A percentile compares a stretch with the other conserved stretches of the same genome.
These are phyloP conservation scores for Boletus hoseneyae DNA, from an alignment of 1,284 basidiomycete genomes.

Conservation along the genomic window DNA sequence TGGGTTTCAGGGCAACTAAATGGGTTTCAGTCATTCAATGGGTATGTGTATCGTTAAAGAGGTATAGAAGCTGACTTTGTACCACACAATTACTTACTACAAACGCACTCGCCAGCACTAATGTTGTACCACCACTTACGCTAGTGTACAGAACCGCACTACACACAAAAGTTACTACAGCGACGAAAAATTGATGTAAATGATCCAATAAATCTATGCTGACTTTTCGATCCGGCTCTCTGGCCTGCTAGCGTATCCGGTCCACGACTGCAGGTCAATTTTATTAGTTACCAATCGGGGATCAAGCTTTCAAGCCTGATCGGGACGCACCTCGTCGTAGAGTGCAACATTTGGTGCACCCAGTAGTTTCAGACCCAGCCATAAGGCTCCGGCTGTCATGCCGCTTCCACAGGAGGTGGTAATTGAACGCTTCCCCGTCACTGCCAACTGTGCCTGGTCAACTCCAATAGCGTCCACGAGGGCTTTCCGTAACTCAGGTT, in stretches of 20 bases:
- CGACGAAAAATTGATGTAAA: constrained; percentile 5
- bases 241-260: constrained; percentile 71
- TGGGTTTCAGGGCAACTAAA: constrained; percentile 15
- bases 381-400: constrained; percentile 94
- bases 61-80: constrained; percentile 9
- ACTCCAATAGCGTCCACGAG: constrained; percentile 60
- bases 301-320: constrained; percentile 7
- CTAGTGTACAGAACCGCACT: constrained; percentile 20
- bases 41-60: constrained; percentile 26
- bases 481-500: constrained; percentile 55
- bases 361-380: constrained; percentile 79
- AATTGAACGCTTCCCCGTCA: constrained; percentile 57
- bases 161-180: constrained; percentile 4
- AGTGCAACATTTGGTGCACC: constrained; percentile 60
- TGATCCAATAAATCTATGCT: constrained; percentile 7
- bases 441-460: constrained; percentile 51
- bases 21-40: constrained; percentile 11
- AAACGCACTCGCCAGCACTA: constrained; percentile 17
- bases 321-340: constrained; percentile 75
- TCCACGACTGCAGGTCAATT: constrained; percentile 63
- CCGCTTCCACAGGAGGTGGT: constrained; percentile 86
- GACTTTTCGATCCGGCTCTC: constrained; percentile 60
- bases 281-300: constrained; percentile 18
- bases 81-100: constrained; percentile 2
- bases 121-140: constrained; percentile 33